Conservation (phyloP, 345 rosid genomes). For the Zanthoxylum bungeanum region DNA sequence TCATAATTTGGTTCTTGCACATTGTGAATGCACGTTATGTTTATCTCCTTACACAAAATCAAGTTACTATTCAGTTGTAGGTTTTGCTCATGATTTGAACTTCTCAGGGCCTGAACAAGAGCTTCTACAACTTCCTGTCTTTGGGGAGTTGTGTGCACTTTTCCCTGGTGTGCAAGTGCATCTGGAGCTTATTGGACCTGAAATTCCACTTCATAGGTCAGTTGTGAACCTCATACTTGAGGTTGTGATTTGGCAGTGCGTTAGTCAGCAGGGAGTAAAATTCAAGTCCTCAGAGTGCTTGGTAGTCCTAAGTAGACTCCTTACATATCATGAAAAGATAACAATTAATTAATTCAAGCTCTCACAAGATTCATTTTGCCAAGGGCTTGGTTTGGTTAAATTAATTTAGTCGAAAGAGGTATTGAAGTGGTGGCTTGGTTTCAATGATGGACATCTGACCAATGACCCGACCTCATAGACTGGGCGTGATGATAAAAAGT, state of each 20-base stretch:
- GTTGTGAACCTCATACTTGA: slow-evolving; percentile 15
- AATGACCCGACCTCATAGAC: background rate
- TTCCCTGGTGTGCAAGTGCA: slow-evolving; percentile 61
- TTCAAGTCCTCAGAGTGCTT: background rate
- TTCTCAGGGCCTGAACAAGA: slow-evolving; percentile 89
- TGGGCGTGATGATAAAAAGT: background rate
- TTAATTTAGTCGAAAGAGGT: background rate
- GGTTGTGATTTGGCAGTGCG: slow-evolving; percentile 3
- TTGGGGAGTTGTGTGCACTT: slow-evolving; percentile 77
- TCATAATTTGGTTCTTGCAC: background rate
- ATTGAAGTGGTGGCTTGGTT: background rate
- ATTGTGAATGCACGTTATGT: background rate
- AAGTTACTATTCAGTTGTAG: background rate
- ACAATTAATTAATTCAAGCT: background rate
- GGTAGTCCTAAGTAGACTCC: background rate
- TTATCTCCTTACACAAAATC: background rate
- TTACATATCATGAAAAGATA: background rate
- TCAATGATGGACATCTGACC: background rate
- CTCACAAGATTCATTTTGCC: background rate
- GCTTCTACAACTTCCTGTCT: slow-evolving; percentile 76
- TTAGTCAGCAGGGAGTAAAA: background rate
- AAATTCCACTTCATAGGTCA: slow-evolving; percentile 65
- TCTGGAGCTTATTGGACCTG: slow-evolving; percentile 79
- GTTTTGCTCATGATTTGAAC: slow-evolving; percentile 21
- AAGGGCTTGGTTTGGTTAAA: background rate